Percentiles rank a stretch among this genome's conserved stretches.
Conservation (phyloP, 768 basidiomycete species). For the Tricholoma saponaceum region DNA sequence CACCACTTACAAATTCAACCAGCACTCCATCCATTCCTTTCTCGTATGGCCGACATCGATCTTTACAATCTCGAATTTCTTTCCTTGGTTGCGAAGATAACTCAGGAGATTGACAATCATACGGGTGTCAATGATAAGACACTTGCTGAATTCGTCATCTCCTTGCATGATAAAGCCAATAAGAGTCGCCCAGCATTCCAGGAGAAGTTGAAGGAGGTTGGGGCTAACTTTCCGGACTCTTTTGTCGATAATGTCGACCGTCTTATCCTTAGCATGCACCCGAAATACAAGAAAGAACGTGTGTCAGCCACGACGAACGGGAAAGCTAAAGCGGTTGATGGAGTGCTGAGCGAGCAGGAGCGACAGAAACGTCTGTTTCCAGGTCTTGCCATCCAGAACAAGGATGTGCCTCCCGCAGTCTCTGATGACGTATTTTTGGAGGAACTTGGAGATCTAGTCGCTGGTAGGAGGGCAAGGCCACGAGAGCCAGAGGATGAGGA, state of each 20-base stretch:
- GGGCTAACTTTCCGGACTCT: constrained; percentile 83
- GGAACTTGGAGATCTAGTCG: constrained; percentile 88
- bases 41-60: constrained; percentile 63
- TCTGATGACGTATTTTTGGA: constrained; percentile 80
- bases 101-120: constrained; percentile 91
- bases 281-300: constrained; percentile 85
- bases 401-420: constrained; percentile 55
- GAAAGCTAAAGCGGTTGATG: constrained; percentile 26
- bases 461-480: constrained; percentile 57
- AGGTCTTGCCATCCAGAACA: constrained; percentile 79
- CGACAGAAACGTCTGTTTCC: constrained; percentile 86
- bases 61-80: constrained; percentile 92
- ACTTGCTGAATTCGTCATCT: constrained; percentile 92
- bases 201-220: constrained; percentile 67
- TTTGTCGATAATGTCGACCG: constrained; percentile 93
- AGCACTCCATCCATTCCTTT: background rate
- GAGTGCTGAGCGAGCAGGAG: constrained; percentile 55
- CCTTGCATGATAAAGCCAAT: constrained; percentile 81
- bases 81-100: constrained; percentile 87
- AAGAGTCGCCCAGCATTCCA: constrained; percentile 76
- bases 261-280: constrained; percentile 90
- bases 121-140: constrained; percentile 84
- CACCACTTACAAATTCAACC: constrained; percentile 1
- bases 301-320: constrained; percentile 34
- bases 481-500: constrained; percentile 38